A percentile compares a stretch with the other conserved stretches of the same genome.
Evolutionary conservation across 495 filamentous ascomycete genomes (phyloP).

Genomic region (Penicillium waksmanii): DNA sequence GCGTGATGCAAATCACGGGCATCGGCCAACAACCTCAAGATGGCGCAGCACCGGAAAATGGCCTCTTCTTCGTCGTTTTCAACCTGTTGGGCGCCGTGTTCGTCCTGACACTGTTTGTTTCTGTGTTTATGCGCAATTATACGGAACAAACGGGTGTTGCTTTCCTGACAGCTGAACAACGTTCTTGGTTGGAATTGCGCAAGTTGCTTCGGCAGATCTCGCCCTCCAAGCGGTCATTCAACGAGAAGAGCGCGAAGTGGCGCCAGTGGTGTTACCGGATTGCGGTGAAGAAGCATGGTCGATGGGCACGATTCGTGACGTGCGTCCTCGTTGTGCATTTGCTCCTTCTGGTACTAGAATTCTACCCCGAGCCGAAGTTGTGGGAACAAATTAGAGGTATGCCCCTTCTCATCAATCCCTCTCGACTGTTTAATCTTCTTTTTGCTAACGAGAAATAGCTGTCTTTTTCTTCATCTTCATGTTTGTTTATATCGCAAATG

Average conservation of each 20-base stretch:
- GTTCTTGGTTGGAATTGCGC: constrained; percentile 93
- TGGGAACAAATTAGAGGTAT: constrained; percentile 69
- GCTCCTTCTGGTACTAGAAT: constrained; percentile 82
- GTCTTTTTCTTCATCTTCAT: constrained; percentile 83
- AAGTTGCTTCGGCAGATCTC: constrained; percentile 93
- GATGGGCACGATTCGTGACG: constrained; percentile 86
- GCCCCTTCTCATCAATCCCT: constrained; percentile 6
- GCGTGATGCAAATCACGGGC: constrained; percentile 81
- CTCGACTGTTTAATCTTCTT: constrained; percentile 1
- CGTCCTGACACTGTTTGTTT: constrained; percentile 96
- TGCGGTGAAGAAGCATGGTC: constrained; percentile 91
- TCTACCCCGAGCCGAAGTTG: constrained; percentile 66
- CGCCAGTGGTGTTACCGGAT: constrained; percentile 92
- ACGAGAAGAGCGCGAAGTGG: constrained; percentile 72
- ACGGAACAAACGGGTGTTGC: constrained; percentile 98
- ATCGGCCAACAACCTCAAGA: constrained; percentile 68
- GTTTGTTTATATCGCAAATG: constrained; percentile 81
- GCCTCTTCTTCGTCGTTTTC: constrained; percentile 92
- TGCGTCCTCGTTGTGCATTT: constrained; percentile 79
- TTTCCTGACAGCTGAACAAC: constrained; percentile 93
- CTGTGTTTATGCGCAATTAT: constrained; percentile 99
- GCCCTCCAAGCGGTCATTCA: constrained; percentile 84
- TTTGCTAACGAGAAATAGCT: constrained; percentile 40
- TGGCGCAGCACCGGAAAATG: constrained; percentile 77
- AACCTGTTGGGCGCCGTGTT: constrained; percentile 97